A percentile compares a stretch with the other conserved stretches of the same genome.
Conservation (phyloP, 176 grass and related monocot species). For the Pontederia paniculata region DNA sequence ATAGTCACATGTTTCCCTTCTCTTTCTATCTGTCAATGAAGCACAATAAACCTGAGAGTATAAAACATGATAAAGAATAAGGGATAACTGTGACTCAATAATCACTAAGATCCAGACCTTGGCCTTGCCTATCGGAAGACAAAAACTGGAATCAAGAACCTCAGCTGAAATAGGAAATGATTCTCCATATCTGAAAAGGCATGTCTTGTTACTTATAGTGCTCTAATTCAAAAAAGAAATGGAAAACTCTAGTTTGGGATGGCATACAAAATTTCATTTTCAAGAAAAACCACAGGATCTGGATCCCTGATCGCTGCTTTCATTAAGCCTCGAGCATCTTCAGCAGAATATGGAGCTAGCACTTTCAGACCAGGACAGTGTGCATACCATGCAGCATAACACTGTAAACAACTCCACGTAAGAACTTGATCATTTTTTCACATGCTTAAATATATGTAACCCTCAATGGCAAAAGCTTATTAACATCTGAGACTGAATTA, state of each 20-base stretch:
- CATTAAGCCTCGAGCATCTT: conserved; percentile 88
- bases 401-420: conserved; percentile 25
- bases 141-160: conserved; percentile 95
- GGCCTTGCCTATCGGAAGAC: conserved; percentile 85
- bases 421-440: neutral
- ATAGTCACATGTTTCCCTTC: conserved; percentile 89
- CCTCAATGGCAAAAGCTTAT: too few species aligned
- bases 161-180: conserved; percentile 86
- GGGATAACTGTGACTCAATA: neutral
- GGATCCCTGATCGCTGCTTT: conserved; percentile 92
- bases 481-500: too few species aligned
- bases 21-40: conserved; percentile 64
- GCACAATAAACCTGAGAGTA: neutral
- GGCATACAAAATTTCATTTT: conserved; percentile 84
- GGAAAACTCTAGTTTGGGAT: neutral
- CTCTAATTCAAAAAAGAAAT: too few species aligned
- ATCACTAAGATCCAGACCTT: conserved; percentile 41
- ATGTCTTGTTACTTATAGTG: neutral
- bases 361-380: conserved; percentile 93
- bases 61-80: neutral
- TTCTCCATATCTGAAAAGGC: conserved; percentile 74
- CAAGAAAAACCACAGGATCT: conserved; percentile 84
- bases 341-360: conserved; percentile 64
- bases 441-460: too few species aligned
- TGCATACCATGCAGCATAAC: conserved; percentile 90